phyloP scores from a whole-genome alignment of 2,329 filamentous ascomycete genomes.

The Penicillium sp. region DNA sequence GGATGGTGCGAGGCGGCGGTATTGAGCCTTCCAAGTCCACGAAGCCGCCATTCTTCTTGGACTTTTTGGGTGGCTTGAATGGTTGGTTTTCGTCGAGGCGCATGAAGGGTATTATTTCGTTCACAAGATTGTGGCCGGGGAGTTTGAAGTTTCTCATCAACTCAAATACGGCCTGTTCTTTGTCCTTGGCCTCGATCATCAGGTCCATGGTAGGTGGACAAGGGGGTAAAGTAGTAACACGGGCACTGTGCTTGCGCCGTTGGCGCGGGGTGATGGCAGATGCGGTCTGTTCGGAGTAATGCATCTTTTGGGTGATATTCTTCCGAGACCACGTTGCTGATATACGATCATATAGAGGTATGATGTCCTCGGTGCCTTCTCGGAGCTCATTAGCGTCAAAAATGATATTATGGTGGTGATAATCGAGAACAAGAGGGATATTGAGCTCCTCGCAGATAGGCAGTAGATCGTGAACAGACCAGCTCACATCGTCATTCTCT shows the following conservation, averaged over 20 bases:
- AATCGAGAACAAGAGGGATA: conserved; percentile 89
- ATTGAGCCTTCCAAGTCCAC: conserved; percentile 42
- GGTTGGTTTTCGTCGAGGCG: conserved; percentile 71
- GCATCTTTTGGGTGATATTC: conserved; percentile 89
- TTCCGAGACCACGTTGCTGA: conserved; percentile 80
- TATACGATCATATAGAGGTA: conserved; percentile 71
- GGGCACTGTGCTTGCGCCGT: conserved; percentile 77
- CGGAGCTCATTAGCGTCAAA: conserved; percentile 71
- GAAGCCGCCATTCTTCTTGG: conserved; percentile 43
- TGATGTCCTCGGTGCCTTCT: conserved; percentile 82
- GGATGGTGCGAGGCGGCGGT: conserved; percentile 49
- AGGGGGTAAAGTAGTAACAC: conserved; percentile 76
- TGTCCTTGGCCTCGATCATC: conserved; percentile 99
- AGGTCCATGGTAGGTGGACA: conserved; percentile 82
- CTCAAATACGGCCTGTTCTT: conserved; percentile 94
- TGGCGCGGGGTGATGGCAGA: conserved; percentile 75
- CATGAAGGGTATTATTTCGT: conserved; percentile 73
- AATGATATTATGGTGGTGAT: conserved; percentile 92
- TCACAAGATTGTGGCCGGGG: conserved; percentile 72
- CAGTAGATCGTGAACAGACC: conserved; percentile 86
- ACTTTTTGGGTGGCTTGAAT: conserved; percentile 48
- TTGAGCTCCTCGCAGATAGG: conserved; percentile 91
- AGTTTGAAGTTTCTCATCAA: conserved; percentile 86
- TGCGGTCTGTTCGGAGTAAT: conserved; percentile 80
- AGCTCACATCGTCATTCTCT: conserved; percentile 92